A percentile compares a stretch with the other conserved stretches of the same genome.
Evolutionary conservation across 2,329 filamentous ascomycete genomes (phyloP).

Genomic region (Sporothrix dimorphospora): DNA sequence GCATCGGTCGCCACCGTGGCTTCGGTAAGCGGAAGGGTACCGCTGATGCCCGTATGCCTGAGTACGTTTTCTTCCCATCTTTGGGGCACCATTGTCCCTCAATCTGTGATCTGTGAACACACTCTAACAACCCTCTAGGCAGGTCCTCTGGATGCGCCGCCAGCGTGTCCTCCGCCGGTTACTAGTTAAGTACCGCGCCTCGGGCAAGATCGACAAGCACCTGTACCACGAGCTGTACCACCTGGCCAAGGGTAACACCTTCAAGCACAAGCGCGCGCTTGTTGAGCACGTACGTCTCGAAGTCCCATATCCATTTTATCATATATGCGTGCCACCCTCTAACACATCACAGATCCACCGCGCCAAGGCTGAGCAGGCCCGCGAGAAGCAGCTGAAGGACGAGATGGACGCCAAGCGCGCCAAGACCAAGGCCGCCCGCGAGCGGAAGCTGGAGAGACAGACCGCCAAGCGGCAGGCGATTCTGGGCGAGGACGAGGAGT

Average conservation of each 20-base stretch:
- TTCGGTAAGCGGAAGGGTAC: constrained; percentile 99
- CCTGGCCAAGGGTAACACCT: constrained; percentile 99
- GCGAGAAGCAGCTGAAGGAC: constrained; percentile 95
- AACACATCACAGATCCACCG: constrained; percentile 82
- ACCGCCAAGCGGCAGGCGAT: constrained; percentile 87
- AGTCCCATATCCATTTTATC: neutral
- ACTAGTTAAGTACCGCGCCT: constrained; percentile 99
- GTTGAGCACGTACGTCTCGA: constrained; percentile 93
- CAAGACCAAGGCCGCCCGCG: constrained; percentile 99
- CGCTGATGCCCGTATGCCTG: constrained; percentile 98
- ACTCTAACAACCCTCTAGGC: constrained; percentile 53
- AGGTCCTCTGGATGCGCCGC: constrained; percentile 99
- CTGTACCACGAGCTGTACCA: constrained; percentile 99
- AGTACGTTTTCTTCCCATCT: constrained; percentile 61
- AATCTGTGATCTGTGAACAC: neutral
- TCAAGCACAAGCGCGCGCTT: constrained; percentile 99
- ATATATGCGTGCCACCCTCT: neutral
- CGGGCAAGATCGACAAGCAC: constrained; percentile 99
- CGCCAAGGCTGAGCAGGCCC: constrained; percentile 98
- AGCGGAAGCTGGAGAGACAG: constrained; percentile 94
- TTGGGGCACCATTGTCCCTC: neutral
- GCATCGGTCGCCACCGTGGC: constrained; percentile 96
- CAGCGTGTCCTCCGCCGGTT: constrained; percentile 98
- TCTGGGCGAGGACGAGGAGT: constrained; percentile 68
- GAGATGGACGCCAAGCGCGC: constrained; percentile 99